Conservation (phyloP, 2,329 filamentous ascomycete genomes). For the Aureobasidium sp. region DNA sequence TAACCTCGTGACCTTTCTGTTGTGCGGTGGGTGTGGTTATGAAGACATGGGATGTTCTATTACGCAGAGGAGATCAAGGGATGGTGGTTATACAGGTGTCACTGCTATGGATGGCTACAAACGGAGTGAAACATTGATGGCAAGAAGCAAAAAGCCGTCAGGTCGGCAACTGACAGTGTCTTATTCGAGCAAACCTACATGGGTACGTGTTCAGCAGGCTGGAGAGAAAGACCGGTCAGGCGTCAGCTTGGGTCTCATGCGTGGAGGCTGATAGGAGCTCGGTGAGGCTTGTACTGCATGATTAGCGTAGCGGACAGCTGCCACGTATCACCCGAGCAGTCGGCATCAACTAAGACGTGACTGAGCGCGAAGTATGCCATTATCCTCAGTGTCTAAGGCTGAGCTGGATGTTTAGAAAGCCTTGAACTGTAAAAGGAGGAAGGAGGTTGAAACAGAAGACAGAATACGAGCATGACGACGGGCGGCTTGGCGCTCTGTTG, state of each 20-base stretch:
- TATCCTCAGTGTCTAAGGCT: background rate
- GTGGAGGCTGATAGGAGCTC: background rate
- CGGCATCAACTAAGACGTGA: background rate
- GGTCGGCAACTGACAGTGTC: background rate
- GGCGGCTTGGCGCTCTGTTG: conserved; percentile 1
- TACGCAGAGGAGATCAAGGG: too few relatives aligned
- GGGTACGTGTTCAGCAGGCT: background rate
- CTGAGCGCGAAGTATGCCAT: background rate
- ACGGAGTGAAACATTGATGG: background rate
- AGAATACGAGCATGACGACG: background rate
- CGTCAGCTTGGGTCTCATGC: background rate
- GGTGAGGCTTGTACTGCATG: background rate
- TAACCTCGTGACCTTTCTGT: background rate
- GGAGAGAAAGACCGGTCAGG: background rate
- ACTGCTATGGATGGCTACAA: background rate
- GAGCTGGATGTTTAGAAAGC: background rate
- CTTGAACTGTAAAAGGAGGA: background rate
- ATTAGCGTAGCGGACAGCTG: background rate
- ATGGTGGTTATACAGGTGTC: background rate
- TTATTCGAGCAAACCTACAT: background rate
- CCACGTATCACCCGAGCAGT: background rate
- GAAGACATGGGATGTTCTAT: background rate
- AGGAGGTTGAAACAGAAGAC: background rate
- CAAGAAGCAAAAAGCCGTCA: background rate
- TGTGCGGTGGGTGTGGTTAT: background rate